Conservation (phyloP, 192 early-diverging fungal genomes). For the Ramicandelaber brevisporus region DNA sequence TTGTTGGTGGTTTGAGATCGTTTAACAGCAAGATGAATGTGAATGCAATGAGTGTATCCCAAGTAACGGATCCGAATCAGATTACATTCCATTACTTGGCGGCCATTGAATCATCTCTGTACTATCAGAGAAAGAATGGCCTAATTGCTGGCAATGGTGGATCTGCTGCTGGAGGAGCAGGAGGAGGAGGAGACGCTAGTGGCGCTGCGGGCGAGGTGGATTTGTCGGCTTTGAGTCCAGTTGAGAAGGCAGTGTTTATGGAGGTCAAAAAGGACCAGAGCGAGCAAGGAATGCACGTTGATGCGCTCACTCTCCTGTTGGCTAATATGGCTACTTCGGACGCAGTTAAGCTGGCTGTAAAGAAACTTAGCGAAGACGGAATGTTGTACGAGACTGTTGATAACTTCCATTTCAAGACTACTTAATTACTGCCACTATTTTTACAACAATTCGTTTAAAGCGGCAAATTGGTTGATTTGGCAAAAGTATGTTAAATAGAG, state of each 20-base stretch:
- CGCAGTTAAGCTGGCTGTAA: constrained; percentile 11
- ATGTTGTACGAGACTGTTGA: constrained; percentile 39
- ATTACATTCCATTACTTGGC: constrained; percentile 50
- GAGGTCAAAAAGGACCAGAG: constrained; percentile 5
- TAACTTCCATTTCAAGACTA: constrained; percentile 29
- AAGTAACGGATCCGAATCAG: constrained; percentile 45
- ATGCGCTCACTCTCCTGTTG: too few species aligned
- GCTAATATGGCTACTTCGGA: constrained; percentile 1
- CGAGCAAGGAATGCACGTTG: too few species aligned
- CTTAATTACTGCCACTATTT: too few species aligned
- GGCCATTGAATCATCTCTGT: constrained; percentile 29
- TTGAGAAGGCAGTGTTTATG: constrained; percentile 7
- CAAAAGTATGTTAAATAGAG: too few species aligned
- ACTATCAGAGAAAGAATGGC: constrained; percentile 23
- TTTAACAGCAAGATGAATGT: constrained; percentile 29
- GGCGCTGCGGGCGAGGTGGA: neutral
- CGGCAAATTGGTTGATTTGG: too few species aligned
- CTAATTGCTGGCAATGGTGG: constrained; percentile 3
- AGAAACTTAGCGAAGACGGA: constrained; percentile 31
- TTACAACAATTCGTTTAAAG: too few species aligned
- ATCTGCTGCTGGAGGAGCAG: neutral
- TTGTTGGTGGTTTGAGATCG: constrained; percentile 37
- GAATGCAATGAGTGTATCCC: constrained; percentile 24
- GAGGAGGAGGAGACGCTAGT: neutral
- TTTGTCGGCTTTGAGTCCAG: constrained; percentile 2